Evolutionary conservation across 169 alveolate species (phyloP).

Genomic region (Cyclospora cayetanensis): DNA sequence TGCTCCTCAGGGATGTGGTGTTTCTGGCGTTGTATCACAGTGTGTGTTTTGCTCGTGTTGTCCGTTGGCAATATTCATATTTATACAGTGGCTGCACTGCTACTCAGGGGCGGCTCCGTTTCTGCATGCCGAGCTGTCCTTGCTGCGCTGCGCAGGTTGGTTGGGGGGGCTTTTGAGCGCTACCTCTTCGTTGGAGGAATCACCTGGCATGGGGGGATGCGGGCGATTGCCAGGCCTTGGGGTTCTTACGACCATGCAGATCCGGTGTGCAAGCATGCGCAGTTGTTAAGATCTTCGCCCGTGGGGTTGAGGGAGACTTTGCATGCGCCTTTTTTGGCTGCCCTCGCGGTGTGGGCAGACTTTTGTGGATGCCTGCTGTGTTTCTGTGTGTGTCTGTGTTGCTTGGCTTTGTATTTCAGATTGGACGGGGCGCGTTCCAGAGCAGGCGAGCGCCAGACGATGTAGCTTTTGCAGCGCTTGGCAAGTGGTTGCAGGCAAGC

Average conservation of each 20-base stretch:
- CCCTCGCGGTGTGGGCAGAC: neutral
- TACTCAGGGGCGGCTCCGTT: no score
- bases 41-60: no score
- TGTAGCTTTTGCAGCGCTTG: constrained; percentile 7
- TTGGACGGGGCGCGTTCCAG: neutral
- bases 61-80: no score
- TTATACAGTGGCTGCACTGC: no score
- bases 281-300: neutral
- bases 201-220: constrained; percentile 90
- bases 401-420: no score
- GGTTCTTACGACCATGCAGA: constrained; percentile 80
- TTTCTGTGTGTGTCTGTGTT: neutral
- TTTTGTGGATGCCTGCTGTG: neutral
- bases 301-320: constrained; percentile 12
- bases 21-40: no score
- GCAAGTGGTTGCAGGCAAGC: neutral
- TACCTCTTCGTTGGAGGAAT: constrained; percentile 75
- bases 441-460: constrained; percentile 1
- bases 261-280: constrained; percentile 12
- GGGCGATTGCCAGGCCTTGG: constrained; percentile 85
- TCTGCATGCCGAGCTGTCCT: no score
- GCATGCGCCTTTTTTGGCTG: neutral
- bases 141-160: no score
- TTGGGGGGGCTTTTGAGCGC: neutral
- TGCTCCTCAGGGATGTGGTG: no score